Conservation (phyloP, 2,329 filamentous ascomycete species). For the Diaporthe citrichinensis region DNA sequence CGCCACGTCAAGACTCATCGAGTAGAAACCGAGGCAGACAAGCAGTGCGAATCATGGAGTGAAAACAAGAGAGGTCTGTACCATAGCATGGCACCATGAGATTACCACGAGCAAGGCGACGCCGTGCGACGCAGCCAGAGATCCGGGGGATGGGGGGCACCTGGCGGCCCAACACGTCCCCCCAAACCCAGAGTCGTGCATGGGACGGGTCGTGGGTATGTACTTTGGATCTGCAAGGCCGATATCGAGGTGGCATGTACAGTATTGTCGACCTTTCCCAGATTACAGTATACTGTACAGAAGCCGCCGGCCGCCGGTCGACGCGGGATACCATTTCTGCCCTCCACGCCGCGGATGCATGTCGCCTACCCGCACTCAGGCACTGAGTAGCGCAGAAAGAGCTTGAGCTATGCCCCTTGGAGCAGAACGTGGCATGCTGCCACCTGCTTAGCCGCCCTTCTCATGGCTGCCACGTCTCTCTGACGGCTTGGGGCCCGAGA, state of each 20-base stretch:
- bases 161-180: slow-evolving; percentile 37
- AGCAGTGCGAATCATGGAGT: slow-evolving; percentile 43
- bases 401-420: slow-evolving; percentile 8
- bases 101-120: slow-evolving; percentile 27
- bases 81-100: slow-evolving; percentile 8
- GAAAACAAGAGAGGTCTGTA: slow-evolving; percentile 24
- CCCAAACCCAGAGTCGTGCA: slow-evolving; percentile 15
- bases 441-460: not conserved
- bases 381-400: slow-evolving; percentile 25
- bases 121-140: slow-evolving; percentile 24
- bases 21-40: slow-evolving; percentile 43
- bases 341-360: slow-evolving; percentile 29
- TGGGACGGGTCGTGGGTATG: slow-evolving; percentile 9
- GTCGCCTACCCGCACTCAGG: slow-evolving; percentile 31
- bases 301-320: slow-evolving; percentile 24
- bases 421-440: slow-evolving; percentile 20
- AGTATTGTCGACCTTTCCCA: slow-evolving; percentile 4
- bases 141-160: slow-evolving; percentile 19
- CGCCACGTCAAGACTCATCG: slow-evolving; percentile 54
- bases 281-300: not conserved
- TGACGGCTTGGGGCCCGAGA: slow-evolving; percentile 15
- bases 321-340: slow-evolving; percentile 27
- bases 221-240: slow-evolving; percentile 26
- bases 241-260: slow-evolving; percentile 11
- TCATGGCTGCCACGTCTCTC: slow-evolving; percentile 15